These are phyloP conservation scores for Prosopis cineraria DNA, from an alignment of 306 rosid species.

Conservation along the genomic window DNA sequence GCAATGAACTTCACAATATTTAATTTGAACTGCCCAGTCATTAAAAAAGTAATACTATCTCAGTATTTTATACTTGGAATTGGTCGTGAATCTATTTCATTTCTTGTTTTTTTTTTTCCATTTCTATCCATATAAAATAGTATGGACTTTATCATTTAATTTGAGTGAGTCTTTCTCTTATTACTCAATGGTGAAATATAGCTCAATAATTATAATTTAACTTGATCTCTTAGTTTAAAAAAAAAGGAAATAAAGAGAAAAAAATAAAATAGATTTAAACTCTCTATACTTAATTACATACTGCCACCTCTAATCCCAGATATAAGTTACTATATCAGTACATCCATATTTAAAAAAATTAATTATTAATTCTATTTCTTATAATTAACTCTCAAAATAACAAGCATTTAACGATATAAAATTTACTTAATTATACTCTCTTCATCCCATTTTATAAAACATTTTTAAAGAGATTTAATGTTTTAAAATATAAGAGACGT, in stretches of 20 bases:
- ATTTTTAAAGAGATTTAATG: too few relatives aligned
- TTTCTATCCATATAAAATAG: not conserved
- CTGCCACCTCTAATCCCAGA: too few relatives aligned
- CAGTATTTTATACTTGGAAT: not conserved
- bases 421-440: too few relatives aligned
- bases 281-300: not conserved
- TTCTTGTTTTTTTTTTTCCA: not conserved
- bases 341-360: too few relatives aligned
- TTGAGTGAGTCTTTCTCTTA: not conserved
- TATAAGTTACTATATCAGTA: too few relatives aligned
- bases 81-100: not conserved
- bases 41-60: not conserved
- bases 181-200: not conserved
- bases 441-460: too few relatives aligned
- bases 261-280: not conserved
- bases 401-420: too few relatives aligned
- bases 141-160: not conserved
- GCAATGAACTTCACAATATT: not conserved
- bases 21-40: not conserved
- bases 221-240: too few relatives aligned
- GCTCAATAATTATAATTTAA: not conserved
- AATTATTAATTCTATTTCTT: too few relatives aligned
- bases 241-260: too few relatives aligned
- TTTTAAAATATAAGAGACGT: too few relatives aligned
- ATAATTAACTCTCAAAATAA: too few relatives aligned